Base-by-base conservation (phyloP, 2,329 filamentous ascomycete genomes). In the Tolypocladium ovalisporum region DNA sequence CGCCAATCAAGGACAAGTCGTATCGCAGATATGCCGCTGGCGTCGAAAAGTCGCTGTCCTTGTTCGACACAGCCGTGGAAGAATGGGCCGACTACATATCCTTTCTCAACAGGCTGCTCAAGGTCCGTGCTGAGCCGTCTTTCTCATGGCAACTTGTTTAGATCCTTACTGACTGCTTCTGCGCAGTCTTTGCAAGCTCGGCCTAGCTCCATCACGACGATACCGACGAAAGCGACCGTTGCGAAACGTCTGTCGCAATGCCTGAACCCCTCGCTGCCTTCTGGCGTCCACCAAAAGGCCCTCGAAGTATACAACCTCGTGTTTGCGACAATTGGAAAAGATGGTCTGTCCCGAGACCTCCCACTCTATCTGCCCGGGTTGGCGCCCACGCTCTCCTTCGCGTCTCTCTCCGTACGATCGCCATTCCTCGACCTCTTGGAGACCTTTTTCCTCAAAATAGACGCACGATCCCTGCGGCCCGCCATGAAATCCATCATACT, bases 21-120 rank as follows among this genome's bases (percentile, higher is more conserved):
- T 93, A 90, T 70, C 90, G 92, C 63, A 88, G 92, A 71, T 99
- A 97, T 83, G 90, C 91, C 51, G 84, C 87, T 54, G 88, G 85
- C 58, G 86, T 99, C 63, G 93, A 97, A 68, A 85, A 91, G 71
- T 89, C 91, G 37, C 80, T 99, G 61, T 83, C 88, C 52, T 80
- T 96, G 37, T 99, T 97, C 76, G 94, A 99, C 70, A 92, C 90
- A 19, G 86, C 90, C 35, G 79, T 97, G 64, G 91, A 97, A 74
- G 94, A 99, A 84, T 99, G 94, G 94, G 94, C 95, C 54, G 94
- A 99, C 75, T 99, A 99, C 70, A 99, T 99, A 67, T 96, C 93
- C 22, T 99, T 97, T 70, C 76, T 99, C 57, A 95, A 89, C 69
- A 85, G 90, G 61, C 79, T 99, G 54, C 79, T 96, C 61, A 97